Percentiles rank a stretch among this genome's conserved stretches.
Evolutionary conservation across 2,329 filamentous ascomycete genomes (phyloP).

Genomic region (Cladosporium sp.): DNA sequence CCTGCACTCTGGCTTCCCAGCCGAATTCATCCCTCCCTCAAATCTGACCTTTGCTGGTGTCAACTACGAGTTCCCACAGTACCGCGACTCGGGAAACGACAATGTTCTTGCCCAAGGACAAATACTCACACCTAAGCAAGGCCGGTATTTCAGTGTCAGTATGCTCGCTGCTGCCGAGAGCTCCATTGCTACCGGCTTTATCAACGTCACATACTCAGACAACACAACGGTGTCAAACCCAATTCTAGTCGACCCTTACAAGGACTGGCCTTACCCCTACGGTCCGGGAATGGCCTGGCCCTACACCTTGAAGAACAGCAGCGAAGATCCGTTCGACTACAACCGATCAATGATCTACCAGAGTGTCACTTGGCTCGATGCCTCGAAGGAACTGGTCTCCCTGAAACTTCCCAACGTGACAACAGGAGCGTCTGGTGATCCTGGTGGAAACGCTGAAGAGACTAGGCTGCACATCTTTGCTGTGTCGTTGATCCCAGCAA

Average conservation of each 20-base stretch:
- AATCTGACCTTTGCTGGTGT: slow-evolving; percentile 41
- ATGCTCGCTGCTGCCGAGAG: slow-evolving; percentile 45
- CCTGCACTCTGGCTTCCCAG: slow-evolving; percentile 40
- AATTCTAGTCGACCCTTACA: slow-evolving; percentile 41
- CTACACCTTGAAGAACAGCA: slow-evolving; percentile 39
- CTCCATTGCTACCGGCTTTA: slow-evolving; percentile 39
- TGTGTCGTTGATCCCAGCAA: slow-evolving; percentile 37
- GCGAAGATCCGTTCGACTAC: slow-evolving; percentile 40
- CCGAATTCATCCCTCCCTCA: slow-evolving; percentile 37
- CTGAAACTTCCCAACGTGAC: slow-evolving; percentile 41
- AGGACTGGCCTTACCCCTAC: slow-evolving; percentile 44
- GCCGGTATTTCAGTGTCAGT: slow-evolving; percentile 40
- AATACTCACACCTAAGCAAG: slow-evolving; percentile 34
- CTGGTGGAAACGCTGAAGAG: slow-evolving; percentile 31
- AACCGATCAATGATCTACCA: slow-evolving; percentile 45
- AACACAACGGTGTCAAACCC: slow-evolving; percentile 36
- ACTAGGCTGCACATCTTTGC: slow-evolving; percentile 44
- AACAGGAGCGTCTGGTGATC: slow-evolving; percentile 35
- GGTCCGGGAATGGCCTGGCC: slow-evolving; percentile 44
- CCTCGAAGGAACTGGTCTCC: slow-evolving; percentile 40
- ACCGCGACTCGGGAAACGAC: slow-evolving; percentile 39
- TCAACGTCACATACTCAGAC: slow-evolving; percentile 43
- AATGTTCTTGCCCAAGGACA: slow-evolving; percentile 43
- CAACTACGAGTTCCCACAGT: slow-evolving; percentile 40
- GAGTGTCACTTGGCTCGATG: slow-evolving; percentile 42